Percentiles rank a stretch among this genome's conserved stretches.
Conservation (phyloP, 2,329 filamentous ascomycete genomes). For the Aspergillus sp. region DNA sequence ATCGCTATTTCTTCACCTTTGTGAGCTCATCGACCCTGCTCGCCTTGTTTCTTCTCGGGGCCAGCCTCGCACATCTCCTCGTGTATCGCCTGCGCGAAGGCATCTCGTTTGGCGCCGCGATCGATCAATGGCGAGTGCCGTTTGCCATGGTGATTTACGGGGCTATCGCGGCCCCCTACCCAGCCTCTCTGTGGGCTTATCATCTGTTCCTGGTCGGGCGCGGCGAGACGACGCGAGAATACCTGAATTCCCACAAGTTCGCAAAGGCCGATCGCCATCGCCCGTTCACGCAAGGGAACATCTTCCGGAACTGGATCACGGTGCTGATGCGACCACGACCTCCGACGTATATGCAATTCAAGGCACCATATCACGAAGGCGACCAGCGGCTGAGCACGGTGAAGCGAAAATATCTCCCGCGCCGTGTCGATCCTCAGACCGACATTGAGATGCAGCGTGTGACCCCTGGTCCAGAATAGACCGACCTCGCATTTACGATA, state of each 20-base stretch:
- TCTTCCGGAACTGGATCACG: constrained; percentile 73
- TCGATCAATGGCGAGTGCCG: constrained; percentile 70
- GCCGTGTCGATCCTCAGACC: constrained; percentile 50
- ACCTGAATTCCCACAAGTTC: constrained; percentile 95
- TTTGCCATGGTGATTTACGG: constrained; percentile 89
- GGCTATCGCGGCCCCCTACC: constrained; percentile 72
- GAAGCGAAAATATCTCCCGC: constrained; percentile 51
- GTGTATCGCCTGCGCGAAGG: constrained; percentile 64
- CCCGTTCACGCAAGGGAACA: constrained; percentile 77
- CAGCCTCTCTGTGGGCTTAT: constrained; percentile 77
- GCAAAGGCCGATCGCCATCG: constrained; percentile 85
- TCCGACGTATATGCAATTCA: constrained; percentile 87
- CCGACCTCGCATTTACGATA: constrained; percentile 16
- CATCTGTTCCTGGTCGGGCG: constrained; percentile 87
- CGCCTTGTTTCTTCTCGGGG: constrained; percentile 70
- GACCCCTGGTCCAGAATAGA: constrained; percentile 20
- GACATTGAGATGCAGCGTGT: constrained; percentile 73
- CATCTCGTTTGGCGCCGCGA: constrained; percentile 66
- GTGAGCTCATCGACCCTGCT: constrained; percentile 76
- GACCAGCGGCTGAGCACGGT: constrained; percentile 76
- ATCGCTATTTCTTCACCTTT: constrained; percentile 96
- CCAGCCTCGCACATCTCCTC: constrained; percentile 76
- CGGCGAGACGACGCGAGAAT: constrained; percentile 93
- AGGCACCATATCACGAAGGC: constrained; percentile 69
- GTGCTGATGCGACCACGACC: constrained; percentile 81